Conservation (phyloP, 2,329 filamentous ascomycete species). For the Fonsecaea multimorphosa region DNA sequence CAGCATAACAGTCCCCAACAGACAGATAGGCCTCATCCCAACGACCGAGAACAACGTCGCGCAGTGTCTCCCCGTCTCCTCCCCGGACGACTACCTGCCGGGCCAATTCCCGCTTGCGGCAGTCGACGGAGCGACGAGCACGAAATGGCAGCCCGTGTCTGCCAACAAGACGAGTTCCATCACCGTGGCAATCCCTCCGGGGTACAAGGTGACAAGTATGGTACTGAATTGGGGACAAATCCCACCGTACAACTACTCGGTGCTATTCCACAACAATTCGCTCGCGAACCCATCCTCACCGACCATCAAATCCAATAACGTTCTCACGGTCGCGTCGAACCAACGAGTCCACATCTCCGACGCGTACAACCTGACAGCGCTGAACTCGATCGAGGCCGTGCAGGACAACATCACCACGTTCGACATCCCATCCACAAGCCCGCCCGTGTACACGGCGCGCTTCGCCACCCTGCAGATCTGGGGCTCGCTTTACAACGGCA, state of each 20-base stretch:
- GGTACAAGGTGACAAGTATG: slow-evolving; percentile 51
- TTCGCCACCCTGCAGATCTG: slow-evolving; percentile 54
- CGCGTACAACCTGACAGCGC: slow-evolving; percentile 47
- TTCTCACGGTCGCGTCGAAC: slow-evolving; percentile 38
- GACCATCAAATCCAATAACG: slow-evolving; percentile 17
- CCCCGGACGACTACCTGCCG: slow-evolving; percentile 55
- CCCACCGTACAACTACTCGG: slow-evolving; percentile 60
- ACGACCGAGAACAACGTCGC: slow-evolving; percentile 66
- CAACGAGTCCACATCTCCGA: slow-evolving; percentile 46
- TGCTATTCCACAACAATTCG: slow-evolving; percentile 62
- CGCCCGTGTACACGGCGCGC: slow-evolving; percentile 43
- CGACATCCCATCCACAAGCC: slow-evolving; percentile 31
- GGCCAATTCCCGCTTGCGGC: slow-evolving; percentile 73
- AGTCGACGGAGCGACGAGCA: slow-evolving; percentile 69
- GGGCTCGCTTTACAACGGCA: slow-evolving; percentile 49
- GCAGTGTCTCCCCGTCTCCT: slow-evolving; percentile 66
- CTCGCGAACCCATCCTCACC: slow-evolving; percentile 35
- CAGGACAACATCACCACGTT: slow-evolving; percentile 50
- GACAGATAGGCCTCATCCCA: slow-evolving; percentile 60
- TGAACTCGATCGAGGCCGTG: slow-evolving; percentile 46
- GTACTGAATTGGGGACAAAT: slow-evolving; percentile 66
- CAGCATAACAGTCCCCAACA: slow-evolving; percentile 63
- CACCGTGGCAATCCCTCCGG: slow-evolving; percentile 59
- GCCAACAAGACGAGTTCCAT: slow-evolving; percentile 60
- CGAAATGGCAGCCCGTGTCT: slow-evolving; percentile 68